Conservation (phyloP, 805 yeast species). For the Yarrowia bubula region DNA sequence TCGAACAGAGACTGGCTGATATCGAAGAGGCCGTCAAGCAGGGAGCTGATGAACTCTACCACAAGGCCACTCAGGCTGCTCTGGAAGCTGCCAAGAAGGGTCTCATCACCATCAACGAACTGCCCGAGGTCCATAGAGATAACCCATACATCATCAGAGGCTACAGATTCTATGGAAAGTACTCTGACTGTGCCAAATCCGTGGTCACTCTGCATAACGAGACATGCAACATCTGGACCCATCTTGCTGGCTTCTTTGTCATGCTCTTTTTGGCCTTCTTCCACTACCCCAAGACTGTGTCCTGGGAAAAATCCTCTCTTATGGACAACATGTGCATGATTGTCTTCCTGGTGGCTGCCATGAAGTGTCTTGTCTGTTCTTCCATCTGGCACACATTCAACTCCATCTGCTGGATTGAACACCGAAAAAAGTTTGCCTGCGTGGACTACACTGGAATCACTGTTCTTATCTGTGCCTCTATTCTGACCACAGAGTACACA, state of each 20-base stretch:
- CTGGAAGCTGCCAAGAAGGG: constrained; percentile 40
- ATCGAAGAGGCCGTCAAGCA: constrained; percentile 35
- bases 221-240: constrained; percentile 92
- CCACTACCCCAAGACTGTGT: constrained; percentile 62
- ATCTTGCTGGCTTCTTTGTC: constrained; percentile 63
- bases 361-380: constrained; percentile 75
- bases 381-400: constrained; percentile 90
- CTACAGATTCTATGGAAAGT: constrained; percentile 74
- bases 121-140: constrained; percentile 92
- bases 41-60: constrained; percentile 25
- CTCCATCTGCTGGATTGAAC: constrained; percentile 60
- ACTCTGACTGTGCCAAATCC: constrained; percentile 57
- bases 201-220: constrained; percentile 75
- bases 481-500: constrained; percentile 80
- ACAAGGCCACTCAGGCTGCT: constrained; percentile 31
- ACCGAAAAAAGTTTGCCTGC: constrained; percentile 80
- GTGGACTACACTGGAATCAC: constrained; percentile 95
- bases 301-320: constrained; percentile 37
- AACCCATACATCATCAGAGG: constrained; percentile 82
- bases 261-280: constrained; percentile 55
- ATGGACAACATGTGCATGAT: constrained; percentile 54
- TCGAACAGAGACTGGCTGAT: constrained; percentile 39
- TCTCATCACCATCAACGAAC: constrained; percentile 74
- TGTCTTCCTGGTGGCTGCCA: constrained; percentile 66
- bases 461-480: constrained; percentile 81